These are phyloP conservation scores for Leccinellum rugosiceps DNA, from an alignment of 768 basidiomycete species.

Conservation along the genomic window DNA sequence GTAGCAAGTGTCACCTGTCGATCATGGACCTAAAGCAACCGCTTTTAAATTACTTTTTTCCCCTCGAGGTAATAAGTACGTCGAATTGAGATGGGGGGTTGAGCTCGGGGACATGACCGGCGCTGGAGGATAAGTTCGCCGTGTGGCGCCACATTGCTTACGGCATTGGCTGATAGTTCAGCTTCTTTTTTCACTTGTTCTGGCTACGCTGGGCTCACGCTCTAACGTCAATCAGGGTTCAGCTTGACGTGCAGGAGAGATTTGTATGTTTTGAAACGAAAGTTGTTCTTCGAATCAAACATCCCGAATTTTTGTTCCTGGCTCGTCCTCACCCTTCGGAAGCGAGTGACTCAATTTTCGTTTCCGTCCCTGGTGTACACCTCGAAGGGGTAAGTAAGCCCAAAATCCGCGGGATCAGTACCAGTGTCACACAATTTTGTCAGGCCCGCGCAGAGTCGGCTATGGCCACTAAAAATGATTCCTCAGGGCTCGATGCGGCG, in stretches of 20 bases:
- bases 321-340: not conserved
- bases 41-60: not conserved
- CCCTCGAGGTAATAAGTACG: not conserved
- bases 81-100: not conserved
- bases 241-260: not conserved
- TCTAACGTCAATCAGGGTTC: constrained; percentile 14
- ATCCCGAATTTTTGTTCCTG: not conserved
- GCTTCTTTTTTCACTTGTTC: constrained; percentile 16
- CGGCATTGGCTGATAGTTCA: constrained; percentile 7
- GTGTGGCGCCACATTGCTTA: constrained; percentile 19
- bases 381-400: not conserved
- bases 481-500: constrained; percentile 14
- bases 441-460: constrained; percentile 19
- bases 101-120: not conserved
- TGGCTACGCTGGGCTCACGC: constrained; percentile 10
- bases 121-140: constrained; percentile 12
- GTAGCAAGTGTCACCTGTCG: constrained; percentile 4
- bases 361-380: not conserved
- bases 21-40: constrained; percentile 6
- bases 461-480: constrained; percentile 17
- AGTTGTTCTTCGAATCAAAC: not conserved
- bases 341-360: not conserved
- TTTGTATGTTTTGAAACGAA: not conserved
- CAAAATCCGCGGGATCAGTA: constrained; percentile 1
- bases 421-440: constrained; percentile 11